Base-by-base conservation (phyloP, 495 filamentous ascomycete genomes). In the Hypoxylon intermedium region DNA sequence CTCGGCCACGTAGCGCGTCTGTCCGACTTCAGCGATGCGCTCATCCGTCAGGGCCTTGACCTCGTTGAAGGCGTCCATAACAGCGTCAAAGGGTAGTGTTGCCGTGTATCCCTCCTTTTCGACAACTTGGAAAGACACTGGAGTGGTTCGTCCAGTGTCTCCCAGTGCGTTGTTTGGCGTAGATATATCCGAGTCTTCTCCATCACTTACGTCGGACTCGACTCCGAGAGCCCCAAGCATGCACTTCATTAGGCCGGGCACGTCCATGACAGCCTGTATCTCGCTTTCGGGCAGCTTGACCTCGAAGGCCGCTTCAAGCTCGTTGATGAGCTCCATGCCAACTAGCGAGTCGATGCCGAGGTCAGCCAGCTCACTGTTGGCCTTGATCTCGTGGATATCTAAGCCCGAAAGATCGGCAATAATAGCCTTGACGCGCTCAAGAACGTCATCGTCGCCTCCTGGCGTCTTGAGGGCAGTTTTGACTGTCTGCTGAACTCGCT, bases 301-400 rank as follows among this genome's bases (percentile, higher is more conserved):
- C 2, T 77, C 65, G 49, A 81, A 76, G 0, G 34, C 50, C 3
- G 36, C 38, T 21, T 83, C 76, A 9, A 83, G 37, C 51, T 82
- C 79, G 12, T 33, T 33, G 0, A 75, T 26, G 9, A 83, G 67
- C 4, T 75, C 60, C 5, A 82, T 82, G 0, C 76, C 79, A 67
- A 82, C 75, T 0, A 86, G 69, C 0, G 82, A 86, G 50, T 86
- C 83, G 11, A 86, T 80, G 0, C 83, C 82, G 6, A 82, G 30
- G 13, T 84, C 78, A 5, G 73, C 74, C 18, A 84, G 68, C 3
- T 73, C 60, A 0, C 60, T 67, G 19, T 77, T 68, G 13, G 65
- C 54, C 5, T 65, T 48, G 5, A 85, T 77, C 13, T 82, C 78
- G 2, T 66, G 48, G 0, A 66, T 40, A 15, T 81, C 75, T 0